Evolutionary conservation across 2,329 filamentous ascomycete species (phyloP), one percentile per base, ranked within the genome.

Genomic region (Colletotrichum sp.): DNA sequence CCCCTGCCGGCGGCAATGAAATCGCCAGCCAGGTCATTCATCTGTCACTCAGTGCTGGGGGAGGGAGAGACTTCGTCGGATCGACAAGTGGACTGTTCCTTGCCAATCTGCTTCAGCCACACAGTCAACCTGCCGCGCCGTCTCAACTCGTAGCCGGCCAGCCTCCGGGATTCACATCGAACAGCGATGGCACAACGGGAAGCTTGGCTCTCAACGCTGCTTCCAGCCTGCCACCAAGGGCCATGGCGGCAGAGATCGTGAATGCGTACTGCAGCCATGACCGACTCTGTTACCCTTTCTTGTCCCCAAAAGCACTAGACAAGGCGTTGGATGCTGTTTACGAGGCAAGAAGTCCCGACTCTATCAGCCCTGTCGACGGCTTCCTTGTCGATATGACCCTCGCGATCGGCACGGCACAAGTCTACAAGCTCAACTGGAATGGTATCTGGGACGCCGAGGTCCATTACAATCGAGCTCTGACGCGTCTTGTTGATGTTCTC

Each of bases 401-500:
- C 1, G 86, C 86, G 9, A 87, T 87, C 52, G 84, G 84, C 2
- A 87, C 84, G 0, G 83, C 85, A 0, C 85, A 86, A 57, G 83
- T 86, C 7, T 83, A 85, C 75, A 88, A 87, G 77, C 85, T 86
- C 63, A 84, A 87, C 52, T 87, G 86, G 85, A 83, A 86, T 67
- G 84, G 82, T 8, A 78, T 86, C 4, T 85, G 85, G 4, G 84
- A 86, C 75, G 86, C 86, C 5, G 85, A 87, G 66, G 84, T 81
- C 2, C 86, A 86, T 32, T 85, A 87, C 59, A 81, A 82, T 16
- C 80, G 84, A 13, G 86, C 86, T 6, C 84, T 85, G 80, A 79
- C 78, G 1, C 81, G 82, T n/a, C 75, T 87, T 1, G 82, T 80
- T 18, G 80, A 82, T 12, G 85, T 88, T 2, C 80, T 88, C 10